phyloP scores from a whole-genome alignment of 768 basidiomycete genomes.

The Podaxis sp. region DNA sequence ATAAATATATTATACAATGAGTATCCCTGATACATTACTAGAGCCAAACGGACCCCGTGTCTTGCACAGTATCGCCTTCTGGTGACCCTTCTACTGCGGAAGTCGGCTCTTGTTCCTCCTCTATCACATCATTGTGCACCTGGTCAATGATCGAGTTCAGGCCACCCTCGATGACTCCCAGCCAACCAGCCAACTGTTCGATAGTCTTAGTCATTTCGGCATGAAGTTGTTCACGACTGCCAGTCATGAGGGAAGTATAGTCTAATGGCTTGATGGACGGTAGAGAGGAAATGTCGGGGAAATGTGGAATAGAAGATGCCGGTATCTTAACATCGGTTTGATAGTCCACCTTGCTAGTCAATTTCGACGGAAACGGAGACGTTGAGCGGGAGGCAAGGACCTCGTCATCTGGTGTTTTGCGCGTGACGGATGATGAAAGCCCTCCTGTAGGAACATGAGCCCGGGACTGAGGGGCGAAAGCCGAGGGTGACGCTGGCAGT shows the following conservation, averaged over 20 bases:
- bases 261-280: constrained; percentile 48
- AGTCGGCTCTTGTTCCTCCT: constrained; percentile 52
- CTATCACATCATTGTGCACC: constrained; percentile 46
- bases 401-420: constrained; percentile 3
- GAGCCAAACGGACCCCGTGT: background rate
- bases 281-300: constrained; percentile 23
- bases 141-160: constrained; percentile 62
- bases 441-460: background rate
- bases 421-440: background rate
- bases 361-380: background rate
- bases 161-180: constrained; percentile 69
- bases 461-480: constrained; percentile 15
- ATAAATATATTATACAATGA: background rate
- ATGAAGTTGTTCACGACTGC: constrained; percentile 43
- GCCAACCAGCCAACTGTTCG: constrained; percentile 72
- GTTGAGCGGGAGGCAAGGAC: background rate
- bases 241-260: constrained; percentile 50
- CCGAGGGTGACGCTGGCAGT: constrained; percentile 70
- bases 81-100: constrained; percentile 16
- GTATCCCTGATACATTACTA: background rate
- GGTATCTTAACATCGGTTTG: constrained; percentile 2
- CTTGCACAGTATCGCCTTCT: background rate
- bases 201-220: constrained; percentile 69
- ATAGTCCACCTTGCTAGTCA: background rate
- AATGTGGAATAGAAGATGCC: background rate